A percentile compares a stretch with the other conserved stretches of the same genome.
Evolutionary conservation across 1,284 basidiomycete genomes (phyloP).

Genomic region (Grifola frondosa): DNA sequence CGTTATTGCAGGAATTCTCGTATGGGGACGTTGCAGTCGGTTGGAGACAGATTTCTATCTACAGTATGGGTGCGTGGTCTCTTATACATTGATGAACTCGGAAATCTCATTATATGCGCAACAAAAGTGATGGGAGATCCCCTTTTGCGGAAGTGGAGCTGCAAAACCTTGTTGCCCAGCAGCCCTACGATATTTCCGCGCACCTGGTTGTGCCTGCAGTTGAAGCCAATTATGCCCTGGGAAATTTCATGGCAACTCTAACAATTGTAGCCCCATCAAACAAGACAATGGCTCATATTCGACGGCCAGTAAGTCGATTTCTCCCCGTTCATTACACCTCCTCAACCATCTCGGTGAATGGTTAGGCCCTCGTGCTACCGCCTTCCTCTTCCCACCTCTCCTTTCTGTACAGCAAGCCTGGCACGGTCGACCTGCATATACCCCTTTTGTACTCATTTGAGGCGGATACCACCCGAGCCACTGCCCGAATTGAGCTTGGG

Average conservation of each 20-base stretch:
- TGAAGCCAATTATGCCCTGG: constrained; percentile 67
- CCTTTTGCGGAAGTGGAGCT: constrained; percentile 61
- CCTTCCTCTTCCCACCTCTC: constrained; percentile 35
- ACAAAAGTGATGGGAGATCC: constrained; percentile 53
- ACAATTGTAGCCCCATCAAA: constrained; percentile 57
- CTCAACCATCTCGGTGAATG: constrained; percentile 8
- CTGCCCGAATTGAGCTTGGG: constrained; percentile 62
- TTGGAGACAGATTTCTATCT: constrained; percentile 64
- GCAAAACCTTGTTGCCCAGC: constrained; percentile 50
- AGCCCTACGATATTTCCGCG: constrained; percentile 70
- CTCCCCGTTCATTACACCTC: background rate
- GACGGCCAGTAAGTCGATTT: constrained; percentile 56
- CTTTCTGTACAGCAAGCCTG: constrained; percentile 41
- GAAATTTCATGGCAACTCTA: constrained; percentile 77
- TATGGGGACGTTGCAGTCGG: constrained; percentile 68
- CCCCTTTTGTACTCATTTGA: constrained; percentile 54
- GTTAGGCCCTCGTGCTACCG: constrained; percentile 61
- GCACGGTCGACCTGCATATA: constrained; percentile 47
- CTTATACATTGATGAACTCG: background rate
- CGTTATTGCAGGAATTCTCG: constrained; percentile 65
- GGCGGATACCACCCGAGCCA: constrained; percentile 45
- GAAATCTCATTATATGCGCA: background rate
- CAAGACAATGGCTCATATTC: constrained; percentile 54
- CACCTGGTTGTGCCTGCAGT: constrained; percentile 64
- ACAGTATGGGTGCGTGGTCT: constrained; percentile 67